phyloP scores from a whole-genome alignment of 148 eudicot genomes.

The Vaccinium myrtillus region DNA sequence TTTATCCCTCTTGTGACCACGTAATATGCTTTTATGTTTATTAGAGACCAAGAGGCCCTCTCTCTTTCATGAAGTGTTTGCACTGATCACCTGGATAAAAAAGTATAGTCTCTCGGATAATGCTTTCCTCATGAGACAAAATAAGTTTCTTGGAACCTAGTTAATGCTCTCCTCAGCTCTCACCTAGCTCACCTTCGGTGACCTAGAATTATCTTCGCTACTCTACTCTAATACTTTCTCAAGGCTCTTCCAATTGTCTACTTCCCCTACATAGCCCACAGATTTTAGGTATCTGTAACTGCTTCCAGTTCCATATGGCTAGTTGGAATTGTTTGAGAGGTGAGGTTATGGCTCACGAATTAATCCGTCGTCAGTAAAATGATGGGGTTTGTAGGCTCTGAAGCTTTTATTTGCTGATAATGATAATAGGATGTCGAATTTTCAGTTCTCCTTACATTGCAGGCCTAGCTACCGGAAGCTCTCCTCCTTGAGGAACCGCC shows the following conservation, averaged over 20 bases:
- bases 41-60: not conserved
- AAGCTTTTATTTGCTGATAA: slow-evolving; percentile 9
- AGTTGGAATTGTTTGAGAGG: slow-evolving; percentile 2
- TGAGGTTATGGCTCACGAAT: not conserved
- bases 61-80: not conserved
- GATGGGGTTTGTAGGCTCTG: not conserved
- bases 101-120: not conserved
- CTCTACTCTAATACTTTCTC: not conserved
- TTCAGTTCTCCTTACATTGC: slow-evolving; percentile 14
- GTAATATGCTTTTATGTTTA: not conserved
- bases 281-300: not conserved
- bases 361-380: not conserved
- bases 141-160: slow-evolving; percentile 1
- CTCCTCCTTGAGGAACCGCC: slow-evolving; percentile 62
- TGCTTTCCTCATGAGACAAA: not conserved
- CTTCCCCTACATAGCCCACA: not conserved
- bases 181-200: not conserved
- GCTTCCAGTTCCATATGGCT: not conserved
- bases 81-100: not conserved
- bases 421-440: not conserved
- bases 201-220: not conserved
- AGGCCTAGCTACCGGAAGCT: slow-evolving; percentile 98
- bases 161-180: not conserved
- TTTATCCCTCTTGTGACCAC: not conserved
- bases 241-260: not conserved